Conservation (phyloP, 306 rosid species). For the Quercus mongolica region DNA sequence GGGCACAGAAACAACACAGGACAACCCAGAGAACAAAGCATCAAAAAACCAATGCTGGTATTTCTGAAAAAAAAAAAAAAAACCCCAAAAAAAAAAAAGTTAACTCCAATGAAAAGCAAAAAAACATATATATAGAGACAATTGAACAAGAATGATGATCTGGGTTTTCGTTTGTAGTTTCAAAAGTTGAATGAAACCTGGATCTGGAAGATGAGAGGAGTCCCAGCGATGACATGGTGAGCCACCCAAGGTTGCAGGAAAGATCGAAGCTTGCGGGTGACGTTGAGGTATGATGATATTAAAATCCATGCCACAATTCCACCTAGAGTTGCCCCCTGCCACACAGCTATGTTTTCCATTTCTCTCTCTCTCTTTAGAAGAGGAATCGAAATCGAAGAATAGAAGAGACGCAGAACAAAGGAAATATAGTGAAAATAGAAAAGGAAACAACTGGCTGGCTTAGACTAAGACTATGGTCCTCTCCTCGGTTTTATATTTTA, state of each 20-base stretch:
- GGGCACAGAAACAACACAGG: too few relatives aligned
- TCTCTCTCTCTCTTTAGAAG: neutral
- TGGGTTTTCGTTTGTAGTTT: slow-evolving; percentile 4
- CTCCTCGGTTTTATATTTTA: neutral
- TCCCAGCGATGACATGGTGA: slow-evolving; percentile 52
- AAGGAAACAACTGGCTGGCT: neutral
- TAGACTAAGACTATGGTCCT: too few relatives aligned
- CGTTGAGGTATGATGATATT: slow-evolving; percentile 55
- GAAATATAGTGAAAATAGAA: neutral
- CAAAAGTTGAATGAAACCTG: slow-evolving; percentile 49
- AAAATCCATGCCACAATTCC: slow-evolving; percentile 62
- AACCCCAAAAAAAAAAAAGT: neutral
- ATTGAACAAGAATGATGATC: slow-evolving; percentile 11
- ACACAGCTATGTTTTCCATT: slow-evolving; percentile 60
- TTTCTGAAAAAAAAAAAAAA: slow-evolving; percentile 24
- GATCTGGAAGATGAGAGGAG: slow-evolving; percentile 61
- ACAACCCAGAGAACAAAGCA: too few relatives aligned
- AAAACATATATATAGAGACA: neutral
- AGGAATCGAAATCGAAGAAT: slow-evolving; percentile 2
- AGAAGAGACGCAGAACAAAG: slow-evolving; percentile 5
- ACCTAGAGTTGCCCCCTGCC: slow-evolving; percentile 69
- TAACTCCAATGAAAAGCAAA: neutral
- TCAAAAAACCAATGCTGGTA: too few relatives aligned
- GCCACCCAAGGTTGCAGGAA: slow-evolving; percentile 68
- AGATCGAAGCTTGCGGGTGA: slow-evolving; percentile 74